phyloP scores from a whole-genome alignment of 2,329 filamentous ascomycete species.

The Claviceps digitariae region DNA sequence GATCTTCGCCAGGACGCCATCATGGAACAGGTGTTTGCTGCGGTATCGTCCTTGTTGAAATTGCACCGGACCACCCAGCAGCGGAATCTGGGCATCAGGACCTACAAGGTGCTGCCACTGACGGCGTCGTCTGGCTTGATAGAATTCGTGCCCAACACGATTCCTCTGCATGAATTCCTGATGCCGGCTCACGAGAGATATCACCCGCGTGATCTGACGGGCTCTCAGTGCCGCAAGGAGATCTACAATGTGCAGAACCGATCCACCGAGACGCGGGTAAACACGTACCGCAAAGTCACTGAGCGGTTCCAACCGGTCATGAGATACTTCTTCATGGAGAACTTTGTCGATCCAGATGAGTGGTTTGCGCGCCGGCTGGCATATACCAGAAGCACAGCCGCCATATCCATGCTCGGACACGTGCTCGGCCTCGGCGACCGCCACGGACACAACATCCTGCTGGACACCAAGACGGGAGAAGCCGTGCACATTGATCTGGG shows the following conservation, averaged over 20 bases:
- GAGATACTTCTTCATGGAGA: conserved; percentile 94
- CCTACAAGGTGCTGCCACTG: conserved; percentile 91
- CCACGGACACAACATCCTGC: conserved; percentile 91
- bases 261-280: conserved; percentile 55
- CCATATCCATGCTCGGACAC: conserved; percentile 89
- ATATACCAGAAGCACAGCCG: conserved; percentile 86
- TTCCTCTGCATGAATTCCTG: conserved; percentile 82
- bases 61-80: conserved; percentile 79
- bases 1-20: conserved; percentile 93
- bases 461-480: conserved; percentile 81
- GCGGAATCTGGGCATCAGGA: conserved; percentile 77
- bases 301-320: conserved; percentile 84
- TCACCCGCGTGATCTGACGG: conserved; percentile 71
- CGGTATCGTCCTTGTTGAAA: conserved; percentile 80
- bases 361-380: conserved; percentile 86
- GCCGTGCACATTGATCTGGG: conserved; percentile 95
- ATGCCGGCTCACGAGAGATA: conserved; percentile 83
- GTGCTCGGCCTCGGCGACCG: conserved; percentile 86
- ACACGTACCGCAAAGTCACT: conserved; percentile 63
- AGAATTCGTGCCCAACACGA: conserved; percentile 90
- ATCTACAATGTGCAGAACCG: conserved; percentile 62
- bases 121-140: conserved; percentile 80
- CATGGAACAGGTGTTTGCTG: conserved; percentile 99
- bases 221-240: conserved; percentile 61
- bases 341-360: conserved; percentile 84